A percentile compares a stretch with the other conserved stretches of the same genome.
These are phyloP conservation scores for Oldenlandia corymbosa DNA, from an alignment of 257 asterid species.

Conservation along the genomic window DNA sequence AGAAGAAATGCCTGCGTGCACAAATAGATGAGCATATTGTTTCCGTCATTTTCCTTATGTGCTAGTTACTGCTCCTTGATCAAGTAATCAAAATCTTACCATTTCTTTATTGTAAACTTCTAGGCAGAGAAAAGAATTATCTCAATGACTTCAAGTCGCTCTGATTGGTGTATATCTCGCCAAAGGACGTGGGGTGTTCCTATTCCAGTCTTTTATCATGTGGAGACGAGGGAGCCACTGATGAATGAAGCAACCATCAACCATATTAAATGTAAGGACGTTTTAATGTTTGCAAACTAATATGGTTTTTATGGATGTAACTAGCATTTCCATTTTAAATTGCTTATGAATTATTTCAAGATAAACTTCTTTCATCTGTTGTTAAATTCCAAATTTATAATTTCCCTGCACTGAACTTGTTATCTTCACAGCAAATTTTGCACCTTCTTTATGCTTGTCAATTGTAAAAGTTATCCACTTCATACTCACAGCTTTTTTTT, in stretches of 20 bases:
- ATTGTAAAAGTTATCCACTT: background rate
- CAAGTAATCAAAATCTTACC: background rate
- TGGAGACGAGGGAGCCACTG: conserved; percentile 79
- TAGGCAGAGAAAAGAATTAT: conserved; percentile 89
- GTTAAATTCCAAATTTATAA: background rate
- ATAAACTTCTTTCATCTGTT: background rate
- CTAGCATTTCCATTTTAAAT: background rate
- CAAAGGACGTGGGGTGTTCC: conserved; percentile 99
- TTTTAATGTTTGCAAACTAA: conserved; percentile 11
- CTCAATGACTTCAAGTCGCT: conserved; percentile 90
- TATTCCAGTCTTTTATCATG: conserved; percentile 90
- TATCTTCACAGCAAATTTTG: background rate
- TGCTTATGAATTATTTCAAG: background rate
- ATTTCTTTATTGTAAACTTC: conserved; percentile 14
- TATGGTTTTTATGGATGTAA: background rate
- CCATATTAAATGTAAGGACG: conserved; percentile 72
- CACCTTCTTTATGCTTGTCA: background rate
- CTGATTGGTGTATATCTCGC: conserved; percentile 98
- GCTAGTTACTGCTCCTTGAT: background rate
- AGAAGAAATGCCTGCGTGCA: background rate
- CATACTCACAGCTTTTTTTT: background rate
- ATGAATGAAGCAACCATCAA: conserved; percentile 79
- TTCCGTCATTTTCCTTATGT: background rate
- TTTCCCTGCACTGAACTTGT: background rate
- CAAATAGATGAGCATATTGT: background rate